Percentiles rank a stretch among this genome's conserved stretches.
These are phyloP conservation scores for Kuraishia molischiana DNA, from an alignment of 805 yeast genomes.

Conservation along the genomic window DNA sequence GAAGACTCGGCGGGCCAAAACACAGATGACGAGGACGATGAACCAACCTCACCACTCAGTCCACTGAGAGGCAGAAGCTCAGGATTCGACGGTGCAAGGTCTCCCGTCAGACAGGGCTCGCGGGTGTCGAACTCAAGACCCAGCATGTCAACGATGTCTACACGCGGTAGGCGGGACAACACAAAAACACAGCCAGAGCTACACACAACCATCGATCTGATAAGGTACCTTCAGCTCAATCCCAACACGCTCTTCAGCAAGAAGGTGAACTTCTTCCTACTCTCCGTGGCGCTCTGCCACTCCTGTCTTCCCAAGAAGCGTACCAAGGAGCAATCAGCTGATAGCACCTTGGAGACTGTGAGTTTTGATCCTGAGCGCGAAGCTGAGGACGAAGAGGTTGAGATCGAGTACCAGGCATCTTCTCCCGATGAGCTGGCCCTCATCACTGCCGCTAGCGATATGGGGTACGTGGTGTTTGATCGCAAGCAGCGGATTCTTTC, in stretches of 20 bases:
- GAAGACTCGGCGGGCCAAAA: conserved; percentile 6
- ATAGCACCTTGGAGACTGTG: conserved; percentile 14
- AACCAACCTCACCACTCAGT: too few species aligned
- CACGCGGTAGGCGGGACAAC: conserved; percentile 9
- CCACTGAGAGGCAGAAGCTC: neutral
- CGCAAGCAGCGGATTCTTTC: conserved; percentile 51
- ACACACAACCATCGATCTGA: conserved; percentile 54
- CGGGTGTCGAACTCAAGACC: conserved; percentile 42
- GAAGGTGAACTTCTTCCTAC: conserved; percentile 68
- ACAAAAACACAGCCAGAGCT: conserved; percentile 22
- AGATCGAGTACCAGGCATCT: conserved; percentile 79
- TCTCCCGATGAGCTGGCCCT: conserved; percentile 96
- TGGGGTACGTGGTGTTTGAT: conserved; percentile 81
- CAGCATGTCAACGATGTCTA: conserved; percentile 38
- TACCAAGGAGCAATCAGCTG: conserved; percentile 3
- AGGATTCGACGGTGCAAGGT: neutral
- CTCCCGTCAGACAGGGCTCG: conserved; percentile 12
- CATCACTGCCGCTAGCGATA: conserved; percentile 88
- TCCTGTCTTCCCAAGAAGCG: conserved; percentile 70
- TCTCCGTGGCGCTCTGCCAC: conserved; percentile 82
- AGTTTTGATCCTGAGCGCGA: conserved; percentile 5
- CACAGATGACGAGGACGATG: neutral
- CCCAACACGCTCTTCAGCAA: conserved; percentile 66
- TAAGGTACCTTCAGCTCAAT: conserved; percentile 57
- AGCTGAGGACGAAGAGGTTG: conserved; percentile 26